Evolutionary conservation across 2,329 filamentous ascomycete genomes (phyloP).

Genomic region (Exophiala phaeomuriformis): DNA sequence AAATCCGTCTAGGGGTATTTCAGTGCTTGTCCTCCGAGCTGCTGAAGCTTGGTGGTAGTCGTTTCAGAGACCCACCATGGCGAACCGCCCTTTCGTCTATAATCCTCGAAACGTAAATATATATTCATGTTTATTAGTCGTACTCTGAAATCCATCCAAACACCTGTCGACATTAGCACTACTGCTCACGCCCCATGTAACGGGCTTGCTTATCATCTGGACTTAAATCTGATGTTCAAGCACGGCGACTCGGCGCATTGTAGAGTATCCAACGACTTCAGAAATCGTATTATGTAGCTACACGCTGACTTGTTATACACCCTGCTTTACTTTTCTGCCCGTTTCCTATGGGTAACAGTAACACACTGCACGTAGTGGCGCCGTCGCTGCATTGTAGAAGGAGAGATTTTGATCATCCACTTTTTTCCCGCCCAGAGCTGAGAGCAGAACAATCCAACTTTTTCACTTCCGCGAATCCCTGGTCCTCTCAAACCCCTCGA

Average conservation of each 20-base stretch:
- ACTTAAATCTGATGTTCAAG: background rate
- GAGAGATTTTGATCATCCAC: conserved; percentile 5
- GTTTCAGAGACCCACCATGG: background rate
- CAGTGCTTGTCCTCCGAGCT: background rate
- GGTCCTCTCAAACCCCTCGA: conserved; percentile 44
- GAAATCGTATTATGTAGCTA: background rate
- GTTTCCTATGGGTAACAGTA: conserved; percentile 6
- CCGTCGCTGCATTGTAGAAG: conserved; percentile 10
- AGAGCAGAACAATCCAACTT: background rate
- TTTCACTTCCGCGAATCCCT: conserved; percentile 31
- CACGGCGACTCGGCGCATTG: background rate
- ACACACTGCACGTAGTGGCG: background rate
- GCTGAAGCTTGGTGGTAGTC: background rate
- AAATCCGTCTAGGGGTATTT: too few relatives aligned
- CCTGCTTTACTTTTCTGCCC: conserved; percentile 9
- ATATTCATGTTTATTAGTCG: too few relatives aligned
- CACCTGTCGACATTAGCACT: too few relatives aligned
- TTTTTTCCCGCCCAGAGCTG: background rate
- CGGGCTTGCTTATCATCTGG: background rate
- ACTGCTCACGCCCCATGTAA: too few relatives aligned
- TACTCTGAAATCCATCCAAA: too few relatives aligned
- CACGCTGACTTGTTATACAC: conserved; percentile 1
- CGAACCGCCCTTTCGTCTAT: too few relatives aligned
- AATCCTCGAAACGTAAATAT: too few relatives aligned
- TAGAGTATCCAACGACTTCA: background rate